These are phyloP conservation scores for button mushroom (Agaricus bisporus) DNA, from an alignment of 768 basidiomycete genomes.

Conservation along the genomic window DNA sequence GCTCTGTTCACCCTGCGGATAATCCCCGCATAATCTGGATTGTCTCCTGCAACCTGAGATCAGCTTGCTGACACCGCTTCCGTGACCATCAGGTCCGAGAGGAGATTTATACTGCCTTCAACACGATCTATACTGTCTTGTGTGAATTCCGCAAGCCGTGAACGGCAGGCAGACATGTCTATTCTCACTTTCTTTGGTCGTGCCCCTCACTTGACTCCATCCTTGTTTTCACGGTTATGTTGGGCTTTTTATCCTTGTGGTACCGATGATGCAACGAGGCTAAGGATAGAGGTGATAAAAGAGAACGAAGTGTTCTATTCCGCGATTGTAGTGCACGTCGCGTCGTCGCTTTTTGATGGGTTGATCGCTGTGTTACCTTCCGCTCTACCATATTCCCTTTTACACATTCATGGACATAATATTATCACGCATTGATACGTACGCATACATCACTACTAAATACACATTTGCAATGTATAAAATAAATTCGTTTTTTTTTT, in stretches of 20 bases:
- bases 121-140: slow-evolving; percentile 97
- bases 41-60: slow-evolving; percentile 18
- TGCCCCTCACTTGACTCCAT: slow-evolving; percentile 16
- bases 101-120: slow-evolving; percentile 99
- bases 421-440: slow-evolving; percentile 16
- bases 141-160: slow-evolving; percentile 91
- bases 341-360: slow-evolving; percentile 19
- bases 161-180: slow-evolving; percentile 12
- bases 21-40: slow-evolving; percentile 9
- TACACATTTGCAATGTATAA: slow-evolving; percentile 14
- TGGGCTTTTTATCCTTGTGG: slow-evolving; percentile 8
- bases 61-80: slow-evolving; percentile 41
- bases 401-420: slow-evolving; percentile 21
- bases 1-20: slow-evolving; percentile 15
- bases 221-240: slow-evolving; percentile 11
- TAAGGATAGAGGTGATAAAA: slow-evolving; percentile 18
- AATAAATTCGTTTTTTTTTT: not conserved
- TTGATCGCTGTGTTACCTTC: not conserved
- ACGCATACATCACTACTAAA: slow-evolving; percentile 23
- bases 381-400: slow-evolving; percentile 17
- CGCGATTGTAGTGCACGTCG: slow-evolving; percentile 43
- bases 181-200: slow-evolving; percentile 13
- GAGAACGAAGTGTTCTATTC: slow-evolving; percentile 13
- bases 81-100: slow-evolving; percentile 74
- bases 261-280: slow-evolving; percentile 13